A percentile compares a stretch with the other conserved stretches of the same genome.
Conservation (phyloP, 495 filamentous ascomycete genomes). For the Chaetomium cochliodes region DNA sequence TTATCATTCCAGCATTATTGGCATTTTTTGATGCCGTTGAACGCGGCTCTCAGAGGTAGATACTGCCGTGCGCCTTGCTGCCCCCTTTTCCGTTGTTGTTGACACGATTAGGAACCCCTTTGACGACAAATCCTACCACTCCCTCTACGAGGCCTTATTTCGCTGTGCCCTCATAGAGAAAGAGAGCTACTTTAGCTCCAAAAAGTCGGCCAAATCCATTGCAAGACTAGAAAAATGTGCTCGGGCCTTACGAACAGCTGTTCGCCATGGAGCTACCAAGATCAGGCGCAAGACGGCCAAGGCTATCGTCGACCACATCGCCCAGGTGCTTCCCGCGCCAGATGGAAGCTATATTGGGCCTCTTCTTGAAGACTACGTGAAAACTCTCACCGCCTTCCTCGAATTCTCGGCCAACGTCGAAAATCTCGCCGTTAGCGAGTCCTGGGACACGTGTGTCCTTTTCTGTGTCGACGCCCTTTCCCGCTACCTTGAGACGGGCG, state of each 20-base stretch:
- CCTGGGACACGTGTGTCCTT: slow-evolving; percentile 66
- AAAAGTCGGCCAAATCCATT: slow-evolving; percentile 49
- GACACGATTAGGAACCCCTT: slow-evolving; percentile 32
- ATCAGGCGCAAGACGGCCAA: slow-evolving; percentile 74
- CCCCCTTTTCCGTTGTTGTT: slow-evolving; percentile 5
- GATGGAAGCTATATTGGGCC: slow-evolving; percentile 67
- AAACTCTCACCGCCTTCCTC: slow-evolving; percentile 67
- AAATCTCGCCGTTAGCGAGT: slow-evolving; percentile 58
- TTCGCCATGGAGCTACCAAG: slow-evolving; percentile 65
- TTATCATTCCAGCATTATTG: slow-evolving; percentile 44
- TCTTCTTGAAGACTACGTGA: slow-evolving; percentile 75
- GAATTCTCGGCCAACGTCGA: slow-evolving; percentile 74
- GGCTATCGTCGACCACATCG: slow-evolving; percentile 76
- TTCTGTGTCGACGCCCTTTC: slow-evolving; percentile 63
- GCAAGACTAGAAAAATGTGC: slow-evolving; percentile 67
- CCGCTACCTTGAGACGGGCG: slow-evolving; percentile 42
- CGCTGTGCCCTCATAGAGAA: slow-evolving; percentile 64
- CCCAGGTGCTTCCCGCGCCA: slow-evolving; percentile 63
- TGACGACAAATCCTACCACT: slow-evolving; percentile 75
- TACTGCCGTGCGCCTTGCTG: not conserved
- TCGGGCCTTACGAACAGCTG: slow-evolving; percentile 65
- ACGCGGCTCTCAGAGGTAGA: slow-evolving; percentile 24
- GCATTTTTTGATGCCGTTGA: slow-evolving; percentile 29
- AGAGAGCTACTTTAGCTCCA: slow-evolving; percentile 55
- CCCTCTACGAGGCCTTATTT: slow-evolving; percentile 80